Conservation (phyloP, 1,284 basidiomycete species). For the Schizophyllum commune region DNA sequence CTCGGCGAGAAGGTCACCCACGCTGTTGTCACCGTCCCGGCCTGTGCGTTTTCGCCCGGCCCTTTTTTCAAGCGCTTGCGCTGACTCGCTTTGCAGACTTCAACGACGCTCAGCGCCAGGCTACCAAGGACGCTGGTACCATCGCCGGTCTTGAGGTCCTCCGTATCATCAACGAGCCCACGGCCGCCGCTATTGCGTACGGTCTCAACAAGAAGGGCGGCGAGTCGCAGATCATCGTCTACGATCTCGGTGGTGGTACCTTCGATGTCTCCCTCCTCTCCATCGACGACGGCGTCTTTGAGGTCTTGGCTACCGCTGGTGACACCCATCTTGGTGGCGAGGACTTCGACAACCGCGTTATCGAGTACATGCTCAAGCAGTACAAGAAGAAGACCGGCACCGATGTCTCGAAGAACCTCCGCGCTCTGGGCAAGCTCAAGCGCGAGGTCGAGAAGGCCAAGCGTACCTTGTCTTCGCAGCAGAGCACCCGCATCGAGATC, state of each 20-base stretch:
- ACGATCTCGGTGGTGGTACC: conserved; percentile 97
- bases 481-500: conserved; percentile 83
- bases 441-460: conserved; percentile 99
- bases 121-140: conserved; percentile 96
- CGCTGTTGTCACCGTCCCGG: conserved; percentile 97
- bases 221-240: conserved; percentile 95
- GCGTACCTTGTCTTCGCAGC: conserved; percentile 89
- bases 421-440: conserved; percentile 95
- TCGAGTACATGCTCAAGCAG: conserved; percentile 85
- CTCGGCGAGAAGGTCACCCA: conserved; percentile 95
- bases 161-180: conserved; percentile 99
- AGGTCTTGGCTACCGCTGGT: conserved; percentile 95
- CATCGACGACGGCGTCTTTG: conserved; percentile 97
- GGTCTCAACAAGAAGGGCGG: conserved; percentile 95
- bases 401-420: conserved; percentile 82
- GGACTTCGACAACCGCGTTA: conserved; percentile 97
- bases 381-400: conserved; percentile 96
- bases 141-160: conserved; percentile 95
- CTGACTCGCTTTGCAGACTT: conserved; percentile 51
- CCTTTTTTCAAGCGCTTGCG: not conserved
- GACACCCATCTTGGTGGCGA: conserved; percentile 99
- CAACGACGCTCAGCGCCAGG: conserved; percentile 98
- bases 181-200: conserved; percentile 96
- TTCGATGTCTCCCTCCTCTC: conserved; percentile 98
- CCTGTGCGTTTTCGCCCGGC: conserved; percentile 47